These are phyloP conservation scores for Sarcocystis neurona DNA, from an alignment of 169 alveolate genomes.

Conservation along the genomic window DNA sequence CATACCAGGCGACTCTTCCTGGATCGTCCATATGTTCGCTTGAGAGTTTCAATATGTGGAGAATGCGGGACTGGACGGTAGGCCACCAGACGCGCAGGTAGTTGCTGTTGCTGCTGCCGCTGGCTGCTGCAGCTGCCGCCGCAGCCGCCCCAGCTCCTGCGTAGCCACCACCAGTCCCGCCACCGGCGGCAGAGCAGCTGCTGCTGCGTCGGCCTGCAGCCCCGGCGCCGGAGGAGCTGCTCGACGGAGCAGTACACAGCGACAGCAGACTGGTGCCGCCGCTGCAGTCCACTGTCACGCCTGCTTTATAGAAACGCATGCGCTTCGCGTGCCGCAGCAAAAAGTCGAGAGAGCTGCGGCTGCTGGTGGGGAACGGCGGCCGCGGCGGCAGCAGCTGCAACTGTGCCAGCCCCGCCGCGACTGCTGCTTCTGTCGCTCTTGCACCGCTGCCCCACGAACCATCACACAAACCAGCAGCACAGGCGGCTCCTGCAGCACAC, in stretches of 20 bases:
- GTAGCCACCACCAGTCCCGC: background rate
- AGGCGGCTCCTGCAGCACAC: background rate
- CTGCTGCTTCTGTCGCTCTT: slow-evolving; percentile 20
- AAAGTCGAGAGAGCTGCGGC: slow-evolving; percentile 17
- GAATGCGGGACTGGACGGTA: slow-evolving; percentile 48
- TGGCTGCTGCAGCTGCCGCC: background rate
- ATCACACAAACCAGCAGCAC: background rate
- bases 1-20: slow-evolving; percentile 42
- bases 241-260: no score
- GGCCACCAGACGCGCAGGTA: slow-evolving; percentile 43
- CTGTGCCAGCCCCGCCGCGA: slow-evolving; percentile 17
- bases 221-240: no score
- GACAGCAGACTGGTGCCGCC: background rate
- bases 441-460: background rate
- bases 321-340: slow-evolving; percentile 23
- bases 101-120: slow-evolving; percentile 7
- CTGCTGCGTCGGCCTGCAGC: background rate
- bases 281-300: background rate
- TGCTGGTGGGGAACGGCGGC: slow-evolving; percentile 22
- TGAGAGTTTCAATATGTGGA: slow-evolving; percentile 35
- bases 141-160: background rate
- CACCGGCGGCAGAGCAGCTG: background rate
- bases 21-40: slow-evolving; percentile 43
- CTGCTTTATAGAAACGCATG: background rate
- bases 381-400: slow-evolving; percentile 3